These are phyloP conservation scores for Globisporangium polare DNA, from an alignment of 352 stramenopile genomes.

Conservation along the genomic window DNA sequence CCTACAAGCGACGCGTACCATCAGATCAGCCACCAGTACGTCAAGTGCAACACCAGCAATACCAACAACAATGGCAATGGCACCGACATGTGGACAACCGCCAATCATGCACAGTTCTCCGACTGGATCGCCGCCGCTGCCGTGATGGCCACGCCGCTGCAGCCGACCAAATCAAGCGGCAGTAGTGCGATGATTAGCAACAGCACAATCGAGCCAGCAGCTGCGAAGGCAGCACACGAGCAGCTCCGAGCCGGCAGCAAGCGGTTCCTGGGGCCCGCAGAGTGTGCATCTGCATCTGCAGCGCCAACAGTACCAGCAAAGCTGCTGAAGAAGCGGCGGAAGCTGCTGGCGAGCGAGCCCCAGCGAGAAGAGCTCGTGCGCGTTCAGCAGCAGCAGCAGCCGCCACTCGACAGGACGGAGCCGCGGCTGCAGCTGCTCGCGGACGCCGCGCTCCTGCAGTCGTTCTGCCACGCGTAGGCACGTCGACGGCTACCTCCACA, in stretches of 20 bases:
- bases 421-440: conserved; percentile 67
- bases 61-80: neutral
- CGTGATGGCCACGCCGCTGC: neutral
- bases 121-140: neutral
- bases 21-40: conserved; percentile 1
- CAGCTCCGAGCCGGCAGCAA: conserved; percentile 27
- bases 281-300: neutral
- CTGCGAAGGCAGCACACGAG: conserved; percentile 38
- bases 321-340: conserved; percentile 12
- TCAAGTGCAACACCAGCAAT: neutral
- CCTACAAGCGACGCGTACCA: conserved; percentile 1
- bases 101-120: neutral
- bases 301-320: neutral
- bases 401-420: conserved; percentile 16
- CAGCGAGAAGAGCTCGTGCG: conserved; percentile 12
- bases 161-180: neutral
- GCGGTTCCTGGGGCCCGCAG: conserved; percentile 24
- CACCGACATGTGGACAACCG: neutral
- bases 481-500: neutral
- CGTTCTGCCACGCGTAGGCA: conserved; percentile 37
- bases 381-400: neutral
- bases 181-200: neutral
- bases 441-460: conserved; percentile 67
- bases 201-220: conserved; percentile 52
- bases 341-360: conserved; percentile 1